phyloP scores from a whole-genome alignment of 164 flowering plant species.

The Kingdonia uniflora region DNA sequence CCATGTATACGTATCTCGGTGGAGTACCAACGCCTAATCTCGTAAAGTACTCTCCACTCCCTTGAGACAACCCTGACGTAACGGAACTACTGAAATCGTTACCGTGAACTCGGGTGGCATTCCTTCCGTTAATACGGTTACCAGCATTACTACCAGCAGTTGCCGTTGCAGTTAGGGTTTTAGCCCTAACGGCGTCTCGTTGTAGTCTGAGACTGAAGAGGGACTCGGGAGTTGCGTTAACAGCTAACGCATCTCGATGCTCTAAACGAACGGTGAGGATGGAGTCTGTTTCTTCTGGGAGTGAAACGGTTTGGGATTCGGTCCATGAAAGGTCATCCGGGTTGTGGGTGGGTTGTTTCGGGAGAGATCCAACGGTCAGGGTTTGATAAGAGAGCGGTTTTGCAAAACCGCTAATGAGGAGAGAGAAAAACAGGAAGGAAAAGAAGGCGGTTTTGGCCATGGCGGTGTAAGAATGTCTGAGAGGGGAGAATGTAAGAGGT shows the following conservation, averaged over 20 bases:
- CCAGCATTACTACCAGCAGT: not conserved
- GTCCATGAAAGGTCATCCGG: conserved; percentile 28
- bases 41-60: conserved; percentile 94
- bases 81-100: conserved; percentile 65
- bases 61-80: conserved; percentile 67
- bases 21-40: conserved; percentile 88
- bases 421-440: conserved; percentile 8
- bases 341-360: conserved; percentile 17
- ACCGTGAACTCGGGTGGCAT: conserved; percentile 9
- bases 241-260: conserved; percentile 39
- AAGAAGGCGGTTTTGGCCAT: conserved; percentile 1
- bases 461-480: no score
- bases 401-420: conserved; percentile 9
- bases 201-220: conserved; percentile 52
- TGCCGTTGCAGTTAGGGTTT: conserved; percentile 11
- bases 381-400: conserved; percentile 25
- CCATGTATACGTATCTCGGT: conserved; percentile 58
- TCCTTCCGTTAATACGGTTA: not conserved
- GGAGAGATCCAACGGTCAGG: conserved; percentile 29
- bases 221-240: conserved; percentile 31
- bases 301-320: conserved; percentile 18
- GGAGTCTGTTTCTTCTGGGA: conserved; percentile 4
- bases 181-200: conserved; percentile 46
- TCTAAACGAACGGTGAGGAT: conserved; percentile 29
- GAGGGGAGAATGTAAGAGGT: no score